These are phyloP conservation scores for Syncephalastrum contaminatum DNA, from an alignment of 371 early-diverging fungal species.

Conservation along the genomic window DNA sequence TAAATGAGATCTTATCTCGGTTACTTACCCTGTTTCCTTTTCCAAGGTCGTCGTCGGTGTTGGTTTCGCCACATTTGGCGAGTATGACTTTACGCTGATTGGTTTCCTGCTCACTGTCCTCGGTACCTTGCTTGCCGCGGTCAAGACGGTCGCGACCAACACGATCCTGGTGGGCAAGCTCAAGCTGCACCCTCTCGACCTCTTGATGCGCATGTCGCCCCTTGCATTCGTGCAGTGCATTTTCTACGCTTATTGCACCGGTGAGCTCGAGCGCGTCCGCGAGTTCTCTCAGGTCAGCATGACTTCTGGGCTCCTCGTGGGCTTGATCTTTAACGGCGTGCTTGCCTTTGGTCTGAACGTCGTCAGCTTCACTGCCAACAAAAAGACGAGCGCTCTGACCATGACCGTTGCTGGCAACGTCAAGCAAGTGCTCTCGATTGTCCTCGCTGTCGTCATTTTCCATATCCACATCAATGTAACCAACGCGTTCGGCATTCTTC, in stretches of 20 bases:
- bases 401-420: constrained; percentile 91
- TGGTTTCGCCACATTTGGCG: constrained; percentile 80
- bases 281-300: constrained; percentile 51
- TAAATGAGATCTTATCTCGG: not conserved
- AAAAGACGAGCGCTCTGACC: constrained; percentile 79
- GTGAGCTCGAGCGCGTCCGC: constrained; percentile 61
- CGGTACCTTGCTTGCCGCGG: constrained; percentile 77
- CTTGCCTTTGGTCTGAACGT: constrained; percentile 85
- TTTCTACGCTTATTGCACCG: constrained; percentile 62
- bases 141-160: constrained; percentile 88
- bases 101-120: constrained; percentile 78
- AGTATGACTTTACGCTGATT: constrained; percentile 71
- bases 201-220: constrained; percentile 81
- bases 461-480: constrained; percentile 59
- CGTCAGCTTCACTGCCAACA: constrained; percentile 83
- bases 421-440: constrained; percentile 82
- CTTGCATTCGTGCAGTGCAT: constrained; percentile 78
- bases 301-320: constrained; percentile 44
- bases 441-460: constrained; percentile 77
- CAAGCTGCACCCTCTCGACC: constrained; percentile 78
- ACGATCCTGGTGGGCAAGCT: constrained; percentile 75
- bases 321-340: constrained; percentile 71
- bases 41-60: constrained; percentile 77
- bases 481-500: constrained; percentile 72
- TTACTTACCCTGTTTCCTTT: constrained; percentile 1